A percentile compares a stretch with the other conserved stretches of the same genome.
phyloP scores from a whole-genome alignment of 306 rosid genomes.

The Myrica gale region DNA sequence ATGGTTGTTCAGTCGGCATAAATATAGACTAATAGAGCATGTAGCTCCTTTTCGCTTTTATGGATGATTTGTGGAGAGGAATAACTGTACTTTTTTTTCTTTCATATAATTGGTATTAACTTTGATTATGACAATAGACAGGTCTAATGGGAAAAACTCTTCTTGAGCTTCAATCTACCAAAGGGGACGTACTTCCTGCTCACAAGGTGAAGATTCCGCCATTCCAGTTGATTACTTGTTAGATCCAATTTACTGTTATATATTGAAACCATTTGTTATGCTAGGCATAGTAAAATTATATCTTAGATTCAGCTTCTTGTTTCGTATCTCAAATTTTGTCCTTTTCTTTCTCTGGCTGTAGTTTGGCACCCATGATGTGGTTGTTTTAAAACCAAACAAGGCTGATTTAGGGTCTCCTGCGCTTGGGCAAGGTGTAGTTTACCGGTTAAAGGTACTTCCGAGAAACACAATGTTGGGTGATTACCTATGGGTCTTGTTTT shows the following conservation, averaged over 20 bases:
- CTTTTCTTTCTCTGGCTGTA: constrained; percentile 31
- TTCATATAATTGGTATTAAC: constrained; percentile 19
- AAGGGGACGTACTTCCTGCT: constrained; percentile 94
- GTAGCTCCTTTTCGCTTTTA: neutral
- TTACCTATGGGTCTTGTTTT: constrained; percentile 6
- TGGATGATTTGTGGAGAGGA: neutral
- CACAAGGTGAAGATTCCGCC: constrained; percentile 65
- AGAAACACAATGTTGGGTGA: constrained; percentile 21
- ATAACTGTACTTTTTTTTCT: neutral
- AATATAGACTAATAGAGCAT: neutral
- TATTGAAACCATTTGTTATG: neutral
- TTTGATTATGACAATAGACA: constrained; percentile 52
- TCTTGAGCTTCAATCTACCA: constrained; percentile 80
- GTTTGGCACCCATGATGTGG: constrained; percentile 93
- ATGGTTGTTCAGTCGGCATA: neutral
- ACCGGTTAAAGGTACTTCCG: constrained; percentile 71
- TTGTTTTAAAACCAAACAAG: constrained; percentile 86
- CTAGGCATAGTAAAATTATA: neutral
- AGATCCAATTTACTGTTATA: neutral
- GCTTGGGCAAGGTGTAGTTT: constrained; percentile 97
- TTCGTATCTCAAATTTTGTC: neutral
- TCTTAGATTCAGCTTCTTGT: neutral
- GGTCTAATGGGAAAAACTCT: constrained; percentile 96
- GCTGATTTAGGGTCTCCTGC: constrained; percentile 90
- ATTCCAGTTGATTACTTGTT: neutral